phyloP scores from a whole-genome alignment of 177 flowering plant genomes.

The Vitis hybrid region DNA sequence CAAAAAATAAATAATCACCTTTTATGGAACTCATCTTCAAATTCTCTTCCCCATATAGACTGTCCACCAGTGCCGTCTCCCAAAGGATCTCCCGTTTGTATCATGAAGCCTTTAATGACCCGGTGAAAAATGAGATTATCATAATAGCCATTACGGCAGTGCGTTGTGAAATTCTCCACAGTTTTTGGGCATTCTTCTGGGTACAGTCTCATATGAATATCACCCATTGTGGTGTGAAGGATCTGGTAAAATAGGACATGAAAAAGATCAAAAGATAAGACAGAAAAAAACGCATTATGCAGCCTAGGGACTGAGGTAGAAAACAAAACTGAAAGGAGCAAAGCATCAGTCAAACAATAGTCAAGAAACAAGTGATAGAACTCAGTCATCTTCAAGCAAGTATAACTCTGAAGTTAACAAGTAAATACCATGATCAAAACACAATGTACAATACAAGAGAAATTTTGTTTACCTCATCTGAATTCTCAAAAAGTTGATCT shows the following conservation, averaged over 20 bases:
- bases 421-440: too few relatives aligned
- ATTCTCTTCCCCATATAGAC: conserved; percentile 99
- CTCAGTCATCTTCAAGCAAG: too few relatives aligned
- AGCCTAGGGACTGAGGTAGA: not conserved
- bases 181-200: conserved; percentile 99
- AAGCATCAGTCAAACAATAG: too few relatives aligned
- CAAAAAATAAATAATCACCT: conserved; percentile 41
- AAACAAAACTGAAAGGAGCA: not conserved
- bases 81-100: conserved; percentile 97
- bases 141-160: conserved; percentile 93
- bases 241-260: conserved; percentile 45
- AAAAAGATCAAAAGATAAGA: conserved; percentile 2
- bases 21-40: conserved; percentile 98
- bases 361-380: too few relatives aligned
- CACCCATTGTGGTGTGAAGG: conserved; percentile 89
- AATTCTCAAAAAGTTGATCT: too few relatives aligned
- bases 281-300: not conserved
- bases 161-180: conserved; percentile 96
- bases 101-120: conserved; percentile 97
- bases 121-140: conserved; percentile 97
- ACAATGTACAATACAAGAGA: too few relatives aligned
- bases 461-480: too few relatives aligned
- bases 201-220: conserved; percentile 84
- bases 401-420: too few relatives aligned
- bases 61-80: conserved; percentile 99